Evolutionary conservation across 78 protist species (phyloP), one percentile per base, ranked within the genome.

Genomic region (Polysphondylium violaceum): DNA sequence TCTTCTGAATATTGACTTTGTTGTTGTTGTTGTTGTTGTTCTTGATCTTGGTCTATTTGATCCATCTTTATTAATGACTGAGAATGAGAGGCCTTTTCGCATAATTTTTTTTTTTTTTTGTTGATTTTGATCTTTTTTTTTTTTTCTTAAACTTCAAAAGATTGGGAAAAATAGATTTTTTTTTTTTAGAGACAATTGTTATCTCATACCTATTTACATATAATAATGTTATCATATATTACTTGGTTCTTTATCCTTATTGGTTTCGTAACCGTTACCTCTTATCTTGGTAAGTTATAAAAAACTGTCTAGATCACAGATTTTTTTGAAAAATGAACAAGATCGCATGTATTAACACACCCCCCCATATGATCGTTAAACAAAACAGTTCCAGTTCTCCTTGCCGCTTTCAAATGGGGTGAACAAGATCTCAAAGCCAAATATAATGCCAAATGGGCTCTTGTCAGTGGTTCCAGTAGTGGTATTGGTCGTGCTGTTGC

Each of bases 401-500:
- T 87, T 56, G 87, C 93, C 16, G 68, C 85, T 36, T 76, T 60
- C 71, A 87, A 83, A 43, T 83, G 41, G 60, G 75, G 53, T 1
- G 81, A 73, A 41, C 93, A 87, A 73, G 63, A 83, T 31, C 56
- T 87, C 27, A 87, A 87, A 36, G 12, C 11, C 1, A 87, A 87
- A 38, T 87, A 87, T 21, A 87, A 87, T 73, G 93, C 93, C 36
- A 72, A 87, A 59, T 87, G 93, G 93, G 93, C 93, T 25, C 58
- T 87, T 2, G 93, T 87, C 2, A 60, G 74, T 60, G 93, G 93
- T 73, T 71, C 88, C 12, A 21, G 44, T 7, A 31, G 56, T 60
- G 93, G 93, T 58, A 76, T 87, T 67, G 93, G 93, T 73, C 51
- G 83, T 56, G 41, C 88, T 2, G 87, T 87, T 56, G 81, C 78